Evolutionary conservation across 805 yeast genomes (phyloP), one percentile per base, ranked within the genome.

Genomic region (Teunomyces tritomae): DNA sequence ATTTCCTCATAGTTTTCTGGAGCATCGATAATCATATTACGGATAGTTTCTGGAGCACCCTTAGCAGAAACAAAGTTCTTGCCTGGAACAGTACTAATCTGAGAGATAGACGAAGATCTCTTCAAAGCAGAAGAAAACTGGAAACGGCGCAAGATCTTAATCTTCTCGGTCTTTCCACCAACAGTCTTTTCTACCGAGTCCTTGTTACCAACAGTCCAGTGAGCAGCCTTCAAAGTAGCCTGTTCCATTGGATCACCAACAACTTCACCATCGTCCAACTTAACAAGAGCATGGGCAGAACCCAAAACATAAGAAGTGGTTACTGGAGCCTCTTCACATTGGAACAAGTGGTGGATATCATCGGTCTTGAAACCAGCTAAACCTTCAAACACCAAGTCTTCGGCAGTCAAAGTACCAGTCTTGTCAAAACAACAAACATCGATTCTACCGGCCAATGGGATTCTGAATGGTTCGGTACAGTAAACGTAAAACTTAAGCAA

Each of bases 161-260:
- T 74, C 58, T 81, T 82, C 52, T 77, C 76, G 30, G 59, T 45
- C 51, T 70, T 69, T 14, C 50, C 49, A 34, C 54, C 56, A 24
- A 48, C 46, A 35, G 28, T 30, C 64, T 82, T 79, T 51, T 76
- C 78, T 39, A 87, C 86, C 44, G 78, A 67, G 62, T 90, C 96
- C 55, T 89, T 87, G 47, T 76, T 78, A 46, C 86, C 88, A 53
- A 94, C 85, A 35, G 74, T 76, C 97, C 97, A 94, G 28, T 83
- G 82, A 49, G 94, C 80, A 36, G 96, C 92, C 56, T 83, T 84
- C 57, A 94, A 75, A 45, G 99, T 94, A 26, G 95, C 97, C 70
- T 90, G 89, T 71, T 94, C 99, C 98, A 94, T 92, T 53, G 99
- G 97, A 63, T 94, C 99, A 70, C 99, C 99, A 51, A 94, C 99